Evolutionary conservation across 2,329 filamentous ascomycete species (phyloP).

Genomic region (Tolypocladium tropicale): DNA sequence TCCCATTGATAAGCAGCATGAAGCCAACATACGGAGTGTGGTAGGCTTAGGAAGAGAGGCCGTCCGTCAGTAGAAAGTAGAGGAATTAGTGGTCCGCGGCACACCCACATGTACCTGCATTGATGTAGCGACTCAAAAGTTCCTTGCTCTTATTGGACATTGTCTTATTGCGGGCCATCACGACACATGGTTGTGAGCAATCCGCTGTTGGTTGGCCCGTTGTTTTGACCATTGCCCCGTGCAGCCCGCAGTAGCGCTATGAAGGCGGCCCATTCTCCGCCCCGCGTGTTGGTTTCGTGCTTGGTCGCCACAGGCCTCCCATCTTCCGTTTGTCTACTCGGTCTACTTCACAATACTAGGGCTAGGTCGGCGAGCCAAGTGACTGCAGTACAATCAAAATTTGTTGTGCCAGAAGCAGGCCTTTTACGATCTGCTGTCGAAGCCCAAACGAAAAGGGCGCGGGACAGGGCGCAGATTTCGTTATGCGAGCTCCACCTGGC

Average conservation of each 20-base stretch:
- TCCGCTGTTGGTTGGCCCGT: background rate
- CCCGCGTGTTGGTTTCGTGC: background rate
- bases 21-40: too few species aligned
- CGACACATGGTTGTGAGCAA: background rate
- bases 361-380: background rate
- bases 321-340: background rate
- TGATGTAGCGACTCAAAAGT: background rate
- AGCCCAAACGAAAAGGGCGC: background rate
- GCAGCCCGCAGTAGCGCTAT: background rate
- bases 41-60: too few species aligned
- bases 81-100: background rate
- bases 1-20: too few species aligned
- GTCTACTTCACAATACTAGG: background rate
- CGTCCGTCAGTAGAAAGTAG: too few species aligned
- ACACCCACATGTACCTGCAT: background rate
- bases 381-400: background rate
- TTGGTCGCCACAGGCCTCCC: background rate
- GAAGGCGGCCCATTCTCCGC: background rate
- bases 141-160: background rate
- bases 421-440: background rate
- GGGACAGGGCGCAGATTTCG: background rate
- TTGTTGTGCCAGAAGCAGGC: background rate
- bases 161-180: background rate
- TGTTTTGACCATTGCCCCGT: background rate
- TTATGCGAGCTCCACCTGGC: too few species aligned